phyloP scores from a whole-genome alignment of 768 basidiomycete species.

The Cytidiella melzeri region DNA sequence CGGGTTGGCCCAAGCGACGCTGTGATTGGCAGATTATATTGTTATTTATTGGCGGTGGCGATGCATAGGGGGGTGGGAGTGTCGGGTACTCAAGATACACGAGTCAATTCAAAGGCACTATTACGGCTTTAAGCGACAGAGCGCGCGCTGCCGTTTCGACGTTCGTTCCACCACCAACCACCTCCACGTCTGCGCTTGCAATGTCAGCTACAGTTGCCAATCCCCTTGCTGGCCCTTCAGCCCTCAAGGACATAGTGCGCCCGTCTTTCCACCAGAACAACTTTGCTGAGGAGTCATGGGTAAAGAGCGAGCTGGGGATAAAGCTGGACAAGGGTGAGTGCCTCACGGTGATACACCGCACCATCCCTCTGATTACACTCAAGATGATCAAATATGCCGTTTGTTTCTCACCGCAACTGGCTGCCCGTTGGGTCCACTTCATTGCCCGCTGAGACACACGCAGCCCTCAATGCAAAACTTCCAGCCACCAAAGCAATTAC shows the following conservation, averaged over 20 bases:
- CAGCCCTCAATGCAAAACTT: conserved; percentile 85
- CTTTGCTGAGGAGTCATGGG: conserved; percentile 70
- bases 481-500: conserved; percentile 76
- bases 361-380: conserved; percentile 2
- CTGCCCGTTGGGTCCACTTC: conserved; percentile 85
- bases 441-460: conserved; percentile 92
- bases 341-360: neutral
- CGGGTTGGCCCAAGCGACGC: too few relatives aligned
- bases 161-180: neutral
- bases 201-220: conserved; percentile 13
- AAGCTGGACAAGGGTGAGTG: conserved; percentile 86
- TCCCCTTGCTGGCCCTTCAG: conserved; percentile 27
- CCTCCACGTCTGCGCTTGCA: neutral
- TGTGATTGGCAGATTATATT: too few relatives aligned
- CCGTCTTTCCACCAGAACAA: conserved; percentile 96
- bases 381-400: conserved; percentile 94
- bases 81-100: too few relatives aligned
- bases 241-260: conserved; percentile 55
- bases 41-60: too few relatives aligned
- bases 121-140: too few relatives aligned
- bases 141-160: too few relatives aligned
- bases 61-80: too few relatives aligned
- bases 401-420: conserved; percentile 74
- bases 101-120: too few relatives aligned
- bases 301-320: conserved; percentile 77